Evolutionary conservation across 768 basidiomycete species (phyloP).

Genomic region (Pholiota molesta): DNA sequence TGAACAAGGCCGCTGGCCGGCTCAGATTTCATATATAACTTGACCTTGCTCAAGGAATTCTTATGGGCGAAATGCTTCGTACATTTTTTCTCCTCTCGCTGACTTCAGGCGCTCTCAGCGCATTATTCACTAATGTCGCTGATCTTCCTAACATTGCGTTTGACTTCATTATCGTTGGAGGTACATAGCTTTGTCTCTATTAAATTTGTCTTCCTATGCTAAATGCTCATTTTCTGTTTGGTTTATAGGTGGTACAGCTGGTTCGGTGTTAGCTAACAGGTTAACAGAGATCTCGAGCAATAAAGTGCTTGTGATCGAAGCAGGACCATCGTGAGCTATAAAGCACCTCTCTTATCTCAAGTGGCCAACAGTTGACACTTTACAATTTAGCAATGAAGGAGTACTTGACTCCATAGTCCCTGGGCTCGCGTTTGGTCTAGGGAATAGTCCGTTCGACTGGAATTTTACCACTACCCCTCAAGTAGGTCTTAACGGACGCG

Average conservation of each 20-base stretch:
- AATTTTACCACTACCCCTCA: conserved; percentile 34
- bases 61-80: neutral
- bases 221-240: neutral
- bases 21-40: conserved; percentile 3
- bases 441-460: conserved; percentile 16
- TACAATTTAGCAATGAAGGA: conserved; percentile 14
- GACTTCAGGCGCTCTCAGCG: neutral
- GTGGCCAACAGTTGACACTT: neutral
- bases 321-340: conserved; percentile 54
- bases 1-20: conserved; percentile 8
- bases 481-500: conserved; percentile 24
- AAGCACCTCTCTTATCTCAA: neutral
- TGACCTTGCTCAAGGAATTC: neutral
- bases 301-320: conserved; percentile 55
- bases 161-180: conserved; percentile 21
- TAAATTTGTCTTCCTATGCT: neutral
- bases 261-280: conserved; percentile 56
- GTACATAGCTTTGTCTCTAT: neutral
- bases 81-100: conserved; percentile 3
- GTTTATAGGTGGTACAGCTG: conserved; percentile 50
- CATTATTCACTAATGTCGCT: neutral
- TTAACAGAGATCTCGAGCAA: conserved; percentile 51
- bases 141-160: conserved; percentile 11
- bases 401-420: conserved; percentile 22
- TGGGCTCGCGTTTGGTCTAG: conserved; percentile 11